Conservation (phyloP, 2,329 filamentous ascomycete genomes). For the Plenodomus biglobosus region DNA sequence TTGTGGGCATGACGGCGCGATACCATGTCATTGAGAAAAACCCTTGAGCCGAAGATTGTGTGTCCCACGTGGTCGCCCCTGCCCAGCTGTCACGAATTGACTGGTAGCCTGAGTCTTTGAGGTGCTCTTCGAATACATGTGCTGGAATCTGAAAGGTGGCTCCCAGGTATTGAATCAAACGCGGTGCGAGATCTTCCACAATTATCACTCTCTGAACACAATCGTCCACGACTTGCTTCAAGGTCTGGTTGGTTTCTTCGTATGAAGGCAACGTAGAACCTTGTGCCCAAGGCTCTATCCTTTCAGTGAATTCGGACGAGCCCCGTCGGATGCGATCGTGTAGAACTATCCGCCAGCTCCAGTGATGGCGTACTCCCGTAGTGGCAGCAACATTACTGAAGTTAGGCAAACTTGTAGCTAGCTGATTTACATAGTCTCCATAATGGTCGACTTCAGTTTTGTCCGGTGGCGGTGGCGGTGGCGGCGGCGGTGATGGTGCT, state of each 20-base stretch:
- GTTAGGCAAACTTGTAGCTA: slow-evolving; percentile 3
- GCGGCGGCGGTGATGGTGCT: neutral
- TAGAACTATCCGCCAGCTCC: slow-evolving; percentile 9
- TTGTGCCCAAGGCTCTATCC: slow-evolving; percentile 8
- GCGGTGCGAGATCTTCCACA: slow-evolving; percentile 15
- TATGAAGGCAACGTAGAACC: slow-evolving; percentile 1
- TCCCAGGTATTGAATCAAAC: slow-evolving; percentile 12
- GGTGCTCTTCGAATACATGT: slow-evolving; percentile 18
- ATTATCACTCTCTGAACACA: slow-evolving; percentile 9
- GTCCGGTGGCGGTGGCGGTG: neutral
- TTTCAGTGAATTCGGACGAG: neutral
- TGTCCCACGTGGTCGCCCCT: slow-evolving; percentile 2
- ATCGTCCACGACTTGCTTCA: neutral
- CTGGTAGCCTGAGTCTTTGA: slow-evolving; percentile 14
- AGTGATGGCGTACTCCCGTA: slow-evolving; percentile 3
- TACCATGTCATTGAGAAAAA: slow-evolving; percentile 14
- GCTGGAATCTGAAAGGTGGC: slow-evolving; percentile 19
- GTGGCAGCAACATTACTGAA: slow-evolving; percentile 3
- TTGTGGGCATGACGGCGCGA: slow-evolving; percentile 7
- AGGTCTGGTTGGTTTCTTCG: slow-evolving; percentile 2
- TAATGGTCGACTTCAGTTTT: slow-evolving; percentile 4
- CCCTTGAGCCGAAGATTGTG: slow-evolving; percentile 5
- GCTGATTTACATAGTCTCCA: slow-evolving; percentile 2
- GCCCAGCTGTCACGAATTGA: neutral
- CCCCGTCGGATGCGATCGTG: slow-evolving; percentile 2